Evolutionary conservation across 1,139 yeast species (phyloP), one percentile per base, ranked within the genome.

Genomic region (Petasospora fabianii): DNA sequence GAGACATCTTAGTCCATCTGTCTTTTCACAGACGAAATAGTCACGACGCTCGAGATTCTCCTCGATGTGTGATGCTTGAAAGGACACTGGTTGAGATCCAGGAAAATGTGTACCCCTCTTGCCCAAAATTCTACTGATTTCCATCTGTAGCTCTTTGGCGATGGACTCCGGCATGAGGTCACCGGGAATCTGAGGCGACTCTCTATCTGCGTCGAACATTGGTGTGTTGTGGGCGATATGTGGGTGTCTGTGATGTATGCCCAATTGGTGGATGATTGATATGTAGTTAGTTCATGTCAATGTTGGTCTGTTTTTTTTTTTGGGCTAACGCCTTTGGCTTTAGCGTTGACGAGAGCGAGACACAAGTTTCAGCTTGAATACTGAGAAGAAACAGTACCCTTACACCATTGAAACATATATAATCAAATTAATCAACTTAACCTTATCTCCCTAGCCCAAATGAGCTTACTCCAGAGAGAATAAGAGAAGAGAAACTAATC

Each of bases 81-180:
- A 90, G 27, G 96, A 86, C 2, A 92, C 87, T 0, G 99, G 99
- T 62, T 94, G 98, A 1, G 97, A 82, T 0, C 97, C 97, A 4
- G 95, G 90, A 53, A 86, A 86, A 65, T 56, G 20, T 69, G 62
- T 41, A 6, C 62, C 67, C 41, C 79, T 62, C 27, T 79, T 61
- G 18, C 78, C 76, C 35, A 88, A 65, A 27, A 90, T 69, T 39
- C 75, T 77, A 13, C 90, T 82, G 10, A 90, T 82, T 66, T 81
- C 78, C 39, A 71, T 69, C 55, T 80, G 76, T 41, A 90, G 69
- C 44, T 77, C 88, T 30, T 73, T 73, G 0, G 85, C 77, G 20
- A 84, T 84, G 35, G 76, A 77, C 1, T 80, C 81, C 5, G 90
- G 84, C 48, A 87, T 84, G 44, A 72, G 67, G 11, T 75, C 75